A percentile compares a stretch with the other conserved stretches of the same genome.
phyloP scores from a whole-genome alignment of 768 basidiomycete species.

The Rhodosporidiobolus sp. region DNA sequence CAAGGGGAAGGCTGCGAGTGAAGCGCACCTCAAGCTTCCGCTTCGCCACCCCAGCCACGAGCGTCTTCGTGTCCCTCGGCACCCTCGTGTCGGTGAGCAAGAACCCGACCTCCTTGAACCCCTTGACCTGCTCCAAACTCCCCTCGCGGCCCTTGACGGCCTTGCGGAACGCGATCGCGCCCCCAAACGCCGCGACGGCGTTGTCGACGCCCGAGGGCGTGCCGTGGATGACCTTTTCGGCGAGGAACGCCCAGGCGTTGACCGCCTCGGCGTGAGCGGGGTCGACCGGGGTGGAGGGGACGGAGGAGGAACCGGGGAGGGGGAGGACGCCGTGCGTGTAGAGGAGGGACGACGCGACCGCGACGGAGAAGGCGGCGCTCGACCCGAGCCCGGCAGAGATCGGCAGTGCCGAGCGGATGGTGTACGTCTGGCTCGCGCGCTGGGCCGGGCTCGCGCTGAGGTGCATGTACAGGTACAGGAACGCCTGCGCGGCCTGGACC shows the following conservation, averaged over 20 bases:
- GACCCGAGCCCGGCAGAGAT: slow-evolving; percentile 95
- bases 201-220: slow-evolving; percentile 98
- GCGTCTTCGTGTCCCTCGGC: slow-evolving; percentile 86
- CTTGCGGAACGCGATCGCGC: slow-evolving; percentile 83
- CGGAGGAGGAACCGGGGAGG: slow-evolving; percentile 53
- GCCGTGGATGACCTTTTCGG: slow-evolving; percentile 94
- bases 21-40: slow-evolving; percentile 53
- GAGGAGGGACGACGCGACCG: slow-evolving; percentile 74
- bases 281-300: slow-evolving; percentile 55
- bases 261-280: slow-evolving; percentile 74
- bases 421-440: slow-evolving; percentile 75
- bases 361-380: slow-evolving; percentile 90
- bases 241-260: slow-evolving; percentile 88
- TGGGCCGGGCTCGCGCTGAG: slow-evolving; percentile 48
- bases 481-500: slow-evolving; percentile 61
- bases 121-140: slow-evolving; percentile 79
- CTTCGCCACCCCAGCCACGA: slow-evolving; percentile 86
- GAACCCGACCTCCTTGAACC: slow-evolving; percentile 90
- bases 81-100: slow-evolving; percentile 89
- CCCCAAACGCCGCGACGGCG: slow-evolving; percentile 85
- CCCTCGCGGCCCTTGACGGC: slow-evolving; percentile 62
- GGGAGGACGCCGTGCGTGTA: slow-evolving; percentile 68
- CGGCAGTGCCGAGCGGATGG: slow-evolving; percentile 81
- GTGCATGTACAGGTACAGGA: slow-evolving; percentile 90
- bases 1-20: not conserved